Conservation (phyloP, 768 basidiomycete species). For the Infundibulicybe gibba region DNA sequence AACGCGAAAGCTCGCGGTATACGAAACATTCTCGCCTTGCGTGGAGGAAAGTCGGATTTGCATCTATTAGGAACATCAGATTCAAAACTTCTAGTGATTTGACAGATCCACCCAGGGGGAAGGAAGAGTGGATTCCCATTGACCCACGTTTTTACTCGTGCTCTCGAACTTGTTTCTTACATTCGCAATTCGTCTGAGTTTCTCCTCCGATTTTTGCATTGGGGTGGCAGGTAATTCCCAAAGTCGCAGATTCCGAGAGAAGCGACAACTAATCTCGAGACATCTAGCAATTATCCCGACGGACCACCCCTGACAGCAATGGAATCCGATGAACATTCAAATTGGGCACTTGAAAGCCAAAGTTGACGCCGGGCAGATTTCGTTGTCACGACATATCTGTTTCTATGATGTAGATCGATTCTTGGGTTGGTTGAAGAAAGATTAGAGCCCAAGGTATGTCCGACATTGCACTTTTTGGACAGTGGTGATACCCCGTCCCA, state of each 20-base stretch:
- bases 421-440: slow-evolving; percentile 69
- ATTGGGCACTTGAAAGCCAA: slow-evolving; percentile 77
- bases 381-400: slow-evolving; percentile 93
- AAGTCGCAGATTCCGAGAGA: too few relatives aligned
- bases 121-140: slow-evolving; percentile 89
- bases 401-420: slow-evolving; percentile 95
- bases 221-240: slow-evolving; percentile 84
- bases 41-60: slow-evolving; percentile 63
- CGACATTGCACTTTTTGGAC: neutral
- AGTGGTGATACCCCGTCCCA: slow-evolving; percentile 33
- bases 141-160: slow-evolving; percentile 83
- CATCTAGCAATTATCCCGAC: slow-evolving; percentile 83
- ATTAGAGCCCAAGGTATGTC: slow-evolving; percentile 67
- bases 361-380: slow-evolving; percentile 92
- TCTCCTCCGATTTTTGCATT: slow-evolving; percentile 84
- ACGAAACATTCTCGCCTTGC: slow-evolving; percentile 85
- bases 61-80: neutral
- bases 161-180: slow-evolving; percentile 86
- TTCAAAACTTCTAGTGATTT: slow-evolving; percentile 1
- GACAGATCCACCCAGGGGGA: slow-evolving; percentile 87
- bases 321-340: slow-evolving; percentile 55
- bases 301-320: slow-evolving; percentile 74
- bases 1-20: slow-evolving; percentile 79
- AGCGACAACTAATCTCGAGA: too few relatives aligned
- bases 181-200: slow-evolving; percentile 76